phyloP scores from a whole-genome alignment of 2,329 filamentous ascomycete genomes.

The Aspergillus sergii region DNA sequence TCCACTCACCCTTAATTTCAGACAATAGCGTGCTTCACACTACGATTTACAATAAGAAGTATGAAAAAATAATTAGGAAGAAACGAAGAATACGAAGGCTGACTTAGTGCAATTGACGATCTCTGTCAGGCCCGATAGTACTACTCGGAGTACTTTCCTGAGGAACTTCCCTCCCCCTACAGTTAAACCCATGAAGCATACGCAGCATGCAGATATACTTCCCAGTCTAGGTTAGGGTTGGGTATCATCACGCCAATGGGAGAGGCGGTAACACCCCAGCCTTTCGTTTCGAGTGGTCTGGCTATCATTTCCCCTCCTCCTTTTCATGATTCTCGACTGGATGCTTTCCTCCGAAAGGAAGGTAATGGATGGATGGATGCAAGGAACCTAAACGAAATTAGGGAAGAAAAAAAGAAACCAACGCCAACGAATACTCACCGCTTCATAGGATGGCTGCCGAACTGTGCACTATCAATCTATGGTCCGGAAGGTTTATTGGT shows the following conservation, averaged over 20 bases:
- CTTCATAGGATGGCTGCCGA: conserved; percentile 8
- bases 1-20: not conserved
- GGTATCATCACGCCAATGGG: conserved; percentile 6
- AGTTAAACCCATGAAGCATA: not conserved
- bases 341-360: not conserved
- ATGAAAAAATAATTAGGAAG: not conserved
- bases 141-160: not conserved
- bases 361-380: too few species aligned
- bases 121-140: not conserved
- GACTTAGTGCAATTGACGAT: not conserved
- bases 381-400: not conserved
- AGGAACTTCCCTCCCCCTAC: not conserved
- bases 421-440: conserved; percentile 2
- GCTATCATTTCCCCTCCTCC: not conserved
- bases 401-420: not conserved
- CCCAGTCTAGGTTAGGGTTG: not conserved
- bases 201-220: not conserved
- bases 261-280: conserved; percentile 5
- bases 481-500: conserved; percentile 3
- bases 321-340: not conserved
- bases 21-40: not conserved
- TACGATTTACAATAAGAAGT: not conserved
- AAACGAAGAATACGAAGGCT: not conserved
- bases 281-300: conserved; percentile 2
- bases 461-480: conserved; percentile 4